Conservation (phyloP, 441 rosid species). For the Pelargonium australe region DNA sequence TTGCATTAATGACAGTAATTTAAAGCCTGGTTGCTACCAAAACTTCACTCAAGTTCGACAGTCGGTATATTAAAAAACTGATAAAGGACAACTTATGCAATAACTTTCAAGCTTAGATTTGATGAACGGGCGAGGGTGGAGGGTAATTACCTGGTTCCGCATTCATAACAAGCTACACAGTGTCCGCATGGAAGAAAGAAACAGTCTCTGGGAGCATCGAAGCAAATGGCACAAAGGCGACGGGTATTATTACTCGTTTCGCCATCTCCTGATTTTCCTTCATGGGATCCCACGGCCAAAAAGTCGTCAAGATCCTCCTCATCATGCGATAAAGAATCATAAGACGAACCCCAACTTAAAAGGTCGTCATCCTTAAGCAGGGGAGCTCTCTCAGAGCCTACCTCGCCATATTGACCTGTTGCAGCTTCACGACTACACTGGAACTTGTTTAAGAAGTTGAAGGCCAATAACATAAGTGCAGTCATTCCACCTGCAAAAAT, state of each 20-base stretch:
- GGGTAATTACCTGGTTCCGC: slow-evolving; percentile 75
- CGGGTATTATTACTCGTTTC: slow-evolving; percentile 63
- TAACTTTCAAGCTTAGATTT: not conserved
- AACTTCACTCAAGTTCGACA: not conserved
- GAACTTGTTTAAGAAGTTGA: slow-evolving; percentile 57
- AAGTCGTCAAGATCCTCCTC: slow-evolving; percentile 62
- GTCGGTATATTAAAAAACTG: not conserved
- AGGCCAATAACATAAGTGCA: slow-evolving; percentile 46
- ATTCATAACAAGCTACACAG: slow-evolving; percentile 78
- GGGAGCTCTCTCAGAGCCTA: slow-evolving; percentile 53
- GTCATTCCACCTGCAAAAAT: slow-evolving; percentile 60
- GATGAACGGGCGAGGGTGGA: slow-evolving; percentile 3
- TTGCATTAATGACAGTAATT: too few species aligned
- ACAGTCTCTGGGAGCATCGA: slow-evolving; percentile 95
- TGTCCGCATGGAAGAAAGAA: slow-evolving; percentile 99
- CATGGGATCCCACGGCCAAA: slow-evolving; percentile 29
- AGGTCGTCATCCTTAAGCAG: slow-evolving; percentile 88
- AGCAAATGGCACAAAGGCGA: slow-evolving; percentile 92
- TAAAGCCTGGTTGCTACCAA: not conserved
- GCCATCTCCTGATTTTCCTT: slow-evolving; percentile 44
- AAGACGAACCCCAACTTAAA: slow-evolving; percentile 94
- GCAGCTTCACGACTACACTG: slow-evolving; percentile 37
- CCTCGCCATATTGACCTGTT: slow-evolving; percentile 29
- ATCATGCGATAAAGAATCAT: slow-evolving; percentile 67
- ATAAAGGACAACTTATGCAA: not conserved